Evolutionary conservation across 1,284 basidiomycete species (phyloP), one percentile per base, ranked within the genome.

Genomic region (Cerioporus squamosus): DNA sequence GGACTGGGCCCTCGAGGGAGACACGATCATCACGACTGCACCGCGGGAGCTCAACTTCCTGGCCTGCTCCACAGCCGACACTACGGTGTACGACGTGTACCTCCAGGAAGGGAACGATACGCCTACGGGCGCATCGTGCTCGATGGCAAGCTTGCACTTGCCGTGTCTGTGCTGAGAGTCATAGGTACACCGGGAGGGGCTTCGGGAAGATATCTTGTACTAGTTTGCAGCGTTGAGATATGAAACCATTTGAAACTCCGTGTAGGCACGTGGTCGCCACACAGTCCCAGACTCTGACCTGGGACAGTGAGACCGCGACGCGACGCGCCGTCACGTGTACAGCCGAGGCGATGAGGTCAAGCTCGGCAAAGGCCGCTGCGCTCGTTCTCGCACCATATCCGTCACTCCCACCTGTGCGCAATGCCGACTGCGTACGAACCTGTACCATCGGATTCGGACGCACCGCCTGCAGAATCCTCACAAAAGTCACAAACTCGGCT

Each of bases 1-100:
- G 8, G 74, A 82, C 63, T 86, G 84, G 84, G 79, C 77, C 33
- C 73, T 86, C 44, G 83, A 84, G 65, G 84, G 83, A 14, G 83
- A 86, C 65, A 84, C 84, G 20, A 85, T 85, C 66, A 81, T 85
- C 66, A 82, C 78, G 31, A 82, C 78, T 8, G 69, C 68, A 55
- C 81, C 81, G 26, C 70, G 81, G 38, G 78, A 82, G 68, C 76
- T 83, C 47, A 84, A 85, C 65, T 86, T 84, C 71, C 68, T 84
- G 31, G 81, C 81, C n/a, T 85, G 83, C 65, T 64, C 79, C 20
- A 79, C 79, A 26, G 77, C 66, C 59, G 73, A 74, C 24, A 56
- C 78, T 4, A 72, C 71, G 12, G 72, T 77, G 53, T 86, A 77
- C 61, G 71, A 76, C 55, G 68, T 85, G 10, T 85, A 77, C 69